Conservation (phyloP, 208 protist genomes). For the Trypanosoma grayi region DNA sequence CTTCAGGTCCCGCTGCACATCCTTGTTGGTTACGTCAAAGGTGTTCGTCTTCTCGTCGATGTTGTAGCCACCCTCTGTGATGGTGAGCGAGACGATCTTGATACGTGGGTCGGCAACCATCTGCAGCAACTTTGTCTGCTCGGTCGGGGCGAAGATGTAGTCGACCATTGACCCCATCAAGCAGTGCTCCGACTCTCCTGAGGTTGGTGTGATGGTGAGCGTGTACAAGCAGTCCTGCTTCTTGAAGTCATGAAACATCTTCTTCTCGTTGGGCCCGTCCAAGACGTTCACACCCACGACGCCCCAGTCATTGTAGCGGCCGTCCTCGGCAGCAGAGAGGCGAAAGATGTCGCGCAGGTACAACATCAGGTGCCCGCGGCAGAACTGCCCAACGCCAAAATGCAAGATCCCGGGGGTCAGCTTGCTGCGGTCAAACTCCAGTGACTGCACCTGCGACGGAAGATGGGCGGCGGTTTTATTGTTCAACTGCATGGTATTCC, state of each 20-base stretch:
- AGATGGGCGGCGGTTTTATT: not conserved
- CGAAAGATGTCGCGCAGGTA: constrained; percentile 41
- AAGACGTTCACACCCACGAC: constrained; percentile 37
- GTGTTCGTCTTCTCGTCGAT: constrained; percentile 34
- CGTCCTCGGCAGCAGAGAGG: constrained; percentile 18
- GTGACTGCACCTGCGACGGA: not conserved
- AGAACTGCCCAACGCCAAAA: constrained; percentile 42
- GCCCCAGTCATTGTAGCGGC: constrained; percentile 32
- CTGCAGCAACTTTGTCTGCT: too few relatives aligned
- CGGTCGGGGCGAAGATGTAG: too few relatives aligned
- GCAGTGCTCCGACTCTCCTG: too few relatives aligned
- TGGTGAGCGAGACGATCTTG: constrained; percentile 38
- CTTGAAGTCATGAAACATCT: too few relatives aligned
- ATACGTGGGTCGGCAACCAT: constrained; percentile 31
- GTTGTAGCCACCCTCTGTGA: constrained; percentile 54
- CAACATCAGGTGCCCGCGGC: constrained; percentile 33
- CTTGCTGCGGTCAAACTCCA: constrained; percentile 32
- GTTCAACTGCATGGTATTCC: not conserved
- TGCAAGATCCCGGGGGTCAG: constrained; percentile 35
- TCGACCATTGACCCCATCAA: too few relatives aligned
- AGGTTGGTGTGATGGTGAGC: constrained; percentile 23
- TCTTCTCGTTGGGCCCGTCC: constrained; percentile 18
- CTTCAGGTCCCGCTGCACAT: constrained; percentile 25
- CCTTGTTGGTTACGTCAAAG: constrained; percentile 30
- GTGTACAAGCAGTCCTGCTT: constrained; percentile 45